Base-by-base conservation (phyloP, 495 filamentous ascomycete species). In the Penicillium roqueforti region DNA sequence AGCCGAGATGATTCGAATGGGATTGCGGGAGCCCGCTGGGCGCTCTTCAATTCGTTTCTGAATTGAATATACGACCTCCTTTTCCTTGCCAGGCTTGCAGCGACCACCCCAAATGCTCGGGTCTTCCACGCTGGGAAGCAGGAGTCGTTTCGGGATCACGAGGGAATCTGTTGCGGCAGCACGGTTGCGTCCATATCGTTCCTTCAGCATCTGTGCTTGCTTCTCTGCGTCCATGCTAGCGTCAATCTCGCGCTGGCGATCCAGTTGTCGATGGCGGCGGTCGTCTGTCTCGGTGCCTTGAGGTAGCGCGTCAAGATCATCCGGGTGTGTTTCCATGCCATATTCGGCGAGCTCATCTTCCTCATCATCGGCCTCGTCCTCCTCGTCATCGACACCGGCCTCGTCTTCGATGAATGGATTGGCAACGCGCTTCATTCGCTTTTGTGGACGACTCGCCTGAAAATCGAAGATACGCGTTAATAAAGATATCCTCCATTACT, bases 361-460 rank as follows among this genome's bases (percentile, higher is more conserved):
- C n/a, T 96, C 92, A 31, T 93, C 91, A 53, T 95, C 90, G 47
- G 91, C 90, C 54, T 83, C 87, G 45, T 96, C 92, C 51, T 97
- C 92, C 43, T 98, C 92, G 28, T 89, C 92, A 57, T 96, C 92
- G 52, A 97, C 92, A 72, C 95, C 93, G 63, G 92, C 92, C 76
- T 97, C 93, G 56, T 88, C 87, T 80, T 98, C 93, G 72, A 98
- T 80, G 83, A 96, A 97, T 45, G 83, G 80, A 56, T 87, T 86
- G 48, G 88, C 80, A 49, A 77, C 80, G 56, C 86, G 83, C 65
- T 81, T 83, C 66, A 80, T 78, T 41, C 91, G 87, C 67, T 97
- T 97, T 55, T 83, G 78, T 39, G 87, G 87, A 58, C 84, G 89
- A 59, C 80, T 31, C 4, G 32, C 80, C 87, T 93, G n/a, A 57